phyloP scores from a whole-genome alignment of 2,329 filamentous ascomycete species.

The Emericellopsis cladophorae region DNA sequence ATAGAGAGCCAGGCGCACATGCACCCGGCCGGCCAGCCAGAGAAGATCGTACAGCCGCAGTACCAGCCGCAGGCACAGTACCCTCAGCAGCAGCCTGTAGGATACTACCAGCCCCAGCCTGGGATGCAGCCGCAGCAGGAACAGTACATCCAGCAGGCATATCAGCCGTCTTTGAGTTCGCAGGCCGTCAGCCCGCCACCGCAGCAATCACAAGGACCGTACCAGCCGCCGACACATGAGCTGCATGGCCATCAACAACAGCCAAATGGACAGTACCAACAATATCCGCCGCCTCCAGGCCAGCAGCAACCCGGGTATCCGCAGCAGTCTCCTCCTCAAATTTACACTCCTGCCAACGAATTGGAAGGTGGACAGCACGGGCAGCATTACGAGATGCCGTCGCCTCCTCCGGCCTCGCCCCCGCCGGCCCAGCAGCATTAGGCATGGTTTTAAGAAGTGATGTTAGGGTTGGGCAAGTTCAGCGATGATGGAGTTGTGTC shows the following conservation, averaged over 20 bases:
- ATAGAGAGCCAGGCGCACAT: slow-evolving; percentile 18
- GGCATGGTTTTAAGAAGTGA: background rate
- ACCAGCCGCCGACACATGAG: slow-evolving; percentile 3
- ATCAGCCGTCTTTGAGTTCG: slow-evolving; percentile 4
- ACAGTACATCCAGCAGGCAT: slow-evolving; percentile 5
- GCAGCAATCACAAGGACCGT: background rate
- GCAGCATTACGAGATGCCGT: background rate
- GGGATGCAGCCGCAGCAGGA: slow-evolving; percentile 1
- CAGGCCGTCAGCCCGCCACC: background rate
- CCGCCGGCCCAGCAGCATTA: background rate
- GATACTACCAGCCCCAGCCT: too few species aligned
- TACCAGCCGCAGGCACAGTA: slow-evolving; percentile 2
- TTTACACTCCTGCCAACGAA: background rate
- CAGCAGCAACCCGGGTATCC: background rate
- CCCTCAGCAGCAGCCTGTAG: slow-evolving; percentile 3
- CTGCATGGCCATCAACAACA: slow-evolving; percentile 13
- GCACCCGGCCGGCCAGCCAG: background rate
- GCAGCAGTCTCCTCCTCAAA: background rate
- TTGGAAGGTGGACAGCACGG: background rate
- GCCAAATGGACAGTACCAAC: slow-evolving; percentile 6
- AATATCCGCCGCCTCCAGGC: slow-evolving; percentile 1
- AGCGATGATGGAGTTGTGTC: too few species aligned
- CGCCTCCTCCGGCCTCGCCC: background rate
- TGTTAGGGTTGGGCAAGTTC: too few species aligned
- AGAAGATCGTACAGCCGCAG: background rate